Conservation (phyloP, 768 basidiomycete species). For the Agaricus sinodeliciosus region DNA sequence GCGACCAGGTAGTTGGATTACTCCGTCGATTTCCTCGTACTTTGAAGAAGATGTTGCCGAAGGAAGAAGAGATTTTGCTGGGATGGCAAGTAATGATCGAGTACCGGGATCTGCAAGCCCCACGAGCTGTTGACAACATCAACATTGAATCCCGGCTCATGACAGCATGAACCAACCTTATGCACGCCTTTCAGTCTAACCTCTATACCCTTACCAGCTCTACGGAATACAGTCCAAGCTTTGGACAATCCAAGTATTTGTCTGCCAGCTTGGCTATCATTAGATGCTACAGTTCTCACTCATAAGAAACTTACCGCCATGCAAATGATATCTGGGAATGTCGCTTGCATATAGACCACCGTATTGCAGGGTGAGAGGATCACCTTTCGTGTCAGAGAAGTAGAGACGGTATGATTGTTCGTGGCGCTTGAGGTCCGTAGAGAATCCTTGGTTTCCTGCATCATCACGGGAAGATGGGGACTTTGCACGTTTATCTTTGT, state of each 20-base stretch:
- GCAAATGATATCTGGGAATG: constrained; percentile 58
- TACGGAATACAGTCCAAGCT: constrained; percentile 38
- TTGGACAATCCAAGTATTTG: constrained; percentile 56
- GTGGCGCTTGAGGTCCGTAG: background rate
- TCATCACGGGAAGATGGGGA: constrained; percentile 22
- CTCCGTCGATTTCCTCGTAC: constrained; percentile 62
- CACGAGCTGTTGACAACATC: constrained; percentile 27
- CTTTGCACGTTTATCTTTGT: constrained; percentile 17
- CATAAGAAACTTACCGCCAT: constrained; percentile 42
- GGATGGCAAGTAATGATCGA: constrained; percentile 44
- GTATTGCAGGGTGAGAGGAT: constrained; percentile 58
- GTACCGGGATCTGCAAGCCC: constrained; percentile 53
- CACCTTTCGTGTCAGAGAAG: constrained; percentile 64
- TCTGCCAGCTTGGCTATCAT: constrained; percentile 52
- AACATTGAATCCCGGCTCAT: constrained; percentile 5
- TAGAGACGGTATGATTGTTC: constrained; percentile 31
- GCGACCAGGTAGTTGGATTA: constrained; percentile 50
- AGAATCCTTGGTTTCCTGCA: background rate
- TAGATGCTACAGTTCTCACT: constrained; percentile 31
- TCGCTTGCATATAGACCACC: constrained; percentile 58
- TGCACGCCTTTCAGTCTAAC: constrained; percentile 35
- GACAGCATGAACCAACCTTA: constrained; percentile 28
- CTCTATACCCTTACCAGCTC: constrained; percentile 51
- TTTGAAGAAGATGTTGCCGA: constrained; percentile 28
- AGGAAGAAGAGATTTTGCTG: constrained; percentile 39